Evolutionary conservation across 2,329 filamentous ascomycete species (phyloP).

Genomic region (Paecilomyces variotii): DNA sequence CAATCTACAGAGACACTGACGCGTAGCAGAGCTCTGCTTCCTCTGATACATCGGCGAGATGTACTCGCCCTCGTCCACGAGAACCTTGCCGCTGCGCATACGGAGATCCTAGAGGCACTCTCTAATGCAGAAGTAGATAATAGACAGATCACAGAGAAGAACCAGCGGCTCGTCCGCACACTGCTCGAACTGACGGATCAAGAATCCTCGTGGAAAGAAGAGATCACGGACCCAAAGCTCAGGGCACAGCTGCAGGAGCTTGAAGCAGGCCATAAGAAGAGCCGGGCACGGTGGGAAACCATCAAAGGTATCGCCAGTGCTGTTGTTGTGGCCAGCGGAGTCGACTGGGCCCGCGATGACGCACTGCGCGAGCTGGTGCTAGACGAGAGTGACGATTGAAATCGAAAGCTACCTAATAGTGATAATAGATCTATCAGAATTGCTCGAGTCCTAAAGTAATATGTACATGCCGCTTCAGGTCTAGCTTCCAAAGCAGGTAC

Average conservation of each 20-base stretch:
- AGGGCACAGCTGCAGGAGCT: conserved; percentile 50
- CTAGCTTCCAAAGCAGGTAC: background rate
- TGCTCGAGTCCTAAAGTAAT: background rate
- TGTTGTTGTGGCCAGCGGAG: conserved; percentile 69
- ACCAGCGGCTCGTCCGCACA: conserved; percentile 54
- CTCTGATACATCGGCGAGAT: conserved; percentile 61
- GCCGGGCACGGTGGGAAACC: conserved; percentile 61
- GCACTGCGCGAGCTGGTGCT: conserved; percentile 63
- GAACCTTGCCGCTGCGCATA: conserved; percentile 48
- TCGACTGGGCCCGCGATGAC: conserved; percentile 70
- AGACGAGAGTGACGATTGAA: conserved; percentile 52
- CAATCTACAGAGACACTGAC: conserved; percentile 7
- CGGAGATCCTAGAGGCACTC: conserved; percentile 45
- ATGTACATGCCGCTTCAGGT: background rate
- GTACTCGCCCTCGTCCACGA: conserved; percentile 56
- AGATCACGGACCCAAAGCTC: conserved; percentile 46
- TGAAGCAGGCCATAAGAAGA: conserved; percentile 53
- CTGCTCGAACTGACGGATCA: conserved; percentile 57
- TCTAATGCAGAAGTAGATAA: conserved; percentile 52
- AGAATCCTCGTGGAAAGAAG: conserved; percentile 43
- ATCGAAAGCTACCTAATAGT: conserved; percentile 3
- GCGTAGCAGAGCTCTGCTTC: conserved; percentile 54
- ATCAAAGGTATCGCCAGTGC: conserved; percentile 74
- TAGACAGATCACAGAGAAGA: conserved; percentile 49
- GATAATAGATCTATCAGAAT: background rate